Evolutionary conservation across 106 monocot species (phyloP), one percentile per base, ranked within the genome.

Genomic region (Chionographis japonica): DNA sequence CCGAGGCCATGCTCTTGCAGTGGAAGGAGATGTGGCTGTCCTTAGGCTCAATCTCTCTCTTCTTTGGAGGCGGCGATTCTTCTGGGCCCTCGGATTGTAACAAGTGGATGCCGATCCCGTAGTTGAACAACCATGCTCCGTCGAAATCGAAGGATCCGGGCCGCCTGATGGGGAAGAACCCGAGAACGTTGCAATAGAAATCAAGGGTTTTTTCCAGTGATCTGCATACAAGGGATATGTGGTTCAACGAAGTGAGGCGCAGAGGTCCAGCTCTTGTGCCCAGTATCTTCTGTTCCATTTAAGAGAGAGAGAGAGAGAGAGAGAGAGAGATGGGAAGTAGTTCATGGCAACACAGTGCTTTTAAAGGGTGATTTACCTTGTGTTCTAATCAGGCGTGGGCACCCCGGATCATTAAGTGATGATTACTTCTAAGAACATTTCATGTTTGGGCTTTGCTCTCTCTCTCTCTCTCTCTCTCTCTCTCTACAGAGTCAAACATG

Each of bases 101-200:
- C 16, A 98, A 68, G 50, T 98, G 97, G 60, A 98, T 90, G 12
- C 97, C 97, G 2, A 98, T 83, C 41, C 97, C 97, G 42, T 98
- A 87, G 37, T 85, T 92, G 62, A 98, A 98, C 79, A 97, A 95
- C 95, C 95, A 97, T 52, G 88, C 92, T 14, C 95, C 95, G 4
- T 80, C 66, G 60, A 97, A 97, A 46, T 87, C 65, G 60, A 97
- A 89, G 36, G 95, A 97, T 4, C 82, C 86, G 0, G 95, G 95
- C 67, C 95, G 69, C 17, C 85, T 61, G 54, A 92, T 69, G 15
- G 84, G 95, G 60, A 74, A 60, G 80, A 97, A 97, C 2, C 95
- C 95, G 17, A 97, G 89, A 16, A 97, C 78, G 15, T 89, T 80
- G 60, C 79, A 82, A 58, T 92, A 97, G 80, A 97, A 97, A 71